Conservation (phyloP, 352 stramenopile species). For the Phytopythium oedochilum region DNA sequence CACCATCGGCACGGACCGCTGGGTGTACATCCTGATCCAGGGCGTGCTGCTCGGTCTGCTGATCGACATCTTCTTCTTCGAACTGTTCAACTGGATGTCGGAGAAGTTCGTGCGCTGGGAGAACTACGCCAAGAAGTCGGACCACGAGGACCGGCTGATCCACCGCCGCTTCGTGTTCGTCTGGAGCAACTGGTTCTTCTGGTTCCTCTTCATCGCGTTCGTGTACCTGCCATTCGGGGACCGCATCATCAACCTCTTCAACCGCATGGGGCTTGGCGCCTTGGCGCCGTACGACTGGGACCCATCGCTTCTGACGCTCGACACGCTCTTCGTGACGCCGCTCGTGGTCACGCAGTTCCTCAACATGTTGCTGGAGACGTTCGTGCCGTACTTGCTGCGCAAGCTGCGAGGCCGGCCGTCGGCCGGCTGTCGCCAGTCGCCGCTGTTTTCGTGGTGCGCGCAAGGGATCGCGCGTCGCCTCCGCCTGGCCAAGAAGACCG, state of each 20-base stretch:
- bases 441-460: constrained; percentile 52
- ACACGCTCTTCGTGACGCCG: constrained; percentile 86
- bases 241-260: constrained; percentile 54
- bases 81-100: constrained; percentile 86
- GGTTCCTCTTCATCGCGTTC: constrained; percentile 88
- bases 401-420: constrained; percentile 68
- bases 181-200: constrained; percentile 92
- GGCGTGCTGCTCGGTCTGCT: constrained; percentile 76
- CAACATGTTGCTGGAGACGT: constrained; percentile 86
- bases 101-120: constrained; percentile 86
- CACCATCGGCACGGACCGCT: constrained; percentile 77
- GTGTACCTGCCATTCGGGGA: constrained; percentile 87
- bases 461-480: constrained; percentile 36
- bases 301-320: constrained; percentile 65
- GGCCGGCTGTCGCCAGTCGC: constrained; percentile 55
- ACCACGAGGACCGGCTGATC: constrained; percentile 84
- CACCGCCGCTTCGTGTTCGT: constrained; percentile 88
- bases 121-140: constrained; percentile 84
- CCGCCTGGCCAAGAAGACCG: constrained; percentile 20
- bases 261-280: constrained; percentile 35
- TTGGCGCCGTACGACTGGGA: constrained; percentile 74
- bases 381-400: constrained; percentile 79
- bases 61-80: constrained; percentile 89
- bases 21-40: constrained; percentile 87
- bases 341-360: constrained; percentile 86